A percentile compares a stretch with the other conserved stretches of the same genome.
Evolutionary conservation across 169 alveolate genomes (phyloP).

Genomic region (Cryptosporidium muris): DNA sequence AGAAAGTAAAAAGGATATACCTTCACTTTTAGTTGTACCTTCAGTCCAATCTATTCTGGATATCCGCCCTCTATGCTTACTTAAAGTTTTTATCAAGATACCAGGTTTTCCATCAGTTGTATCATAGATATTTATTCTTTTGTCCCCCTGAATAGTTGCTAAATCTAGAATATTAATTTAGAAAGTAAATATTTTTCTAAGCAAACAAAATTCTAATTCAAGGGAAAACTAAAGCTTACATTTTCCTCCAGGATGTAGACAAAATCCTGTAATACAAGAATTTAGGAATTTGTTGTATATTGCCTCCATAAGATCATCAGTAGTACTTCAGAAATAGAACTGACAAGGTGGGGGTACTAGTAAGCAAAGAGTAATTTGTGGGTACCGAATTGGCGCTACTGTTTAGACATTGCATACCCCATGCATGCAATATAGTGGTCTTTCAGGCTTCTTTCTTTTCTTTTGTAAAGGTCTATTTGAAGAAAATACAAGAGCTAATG

Average conservation of each 20-base stretch:
- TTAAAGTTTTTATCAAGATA: background rate
- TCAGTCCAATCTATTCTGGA: constrained; percentile 41
- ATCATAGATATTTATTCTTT: constrained; percentile 22
- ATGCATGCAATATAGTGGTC: too few species aligned
- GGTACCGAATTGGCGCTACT: background rate
- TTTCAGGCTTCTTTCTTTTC: background rate
- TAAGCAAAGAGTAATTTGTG: background rate
- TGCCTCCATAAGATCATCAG: constrained; percentile 13
- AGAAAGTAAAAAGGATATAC: background rate
- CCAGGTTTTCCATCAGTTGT: background rate
- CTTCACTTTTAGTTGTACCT: background rate
- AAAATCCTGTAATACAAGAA: constrained; percentile 12
- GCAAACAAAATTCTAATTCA: background rate
- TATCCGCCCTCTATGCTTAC: constrained; percentile 50
- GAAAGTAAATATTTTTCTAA: background rate
- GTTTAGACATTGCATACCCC: too few species aligned
- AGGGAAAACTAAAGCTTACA: constrained; percentile 9
- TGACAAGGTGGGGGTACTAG: background rate
- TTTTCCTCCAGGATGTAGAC: constrained; percentile 56
- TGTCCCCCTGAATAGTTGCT: constrained; percentile 14
- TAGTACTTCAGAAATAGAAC: background rate
- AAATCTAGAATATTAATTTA: constrained; percentile 7
- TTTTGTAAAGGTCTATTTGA: background rate
- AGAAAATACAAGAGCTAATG: background rate
- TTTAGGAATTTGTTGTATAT: constrained; percentile 5